Percentiles rank a stretch among this genome's conserved stretches.
Conservation (phyloP, 108 stramenopile genomes). For the Cylindrotheca closterium region DNA sequence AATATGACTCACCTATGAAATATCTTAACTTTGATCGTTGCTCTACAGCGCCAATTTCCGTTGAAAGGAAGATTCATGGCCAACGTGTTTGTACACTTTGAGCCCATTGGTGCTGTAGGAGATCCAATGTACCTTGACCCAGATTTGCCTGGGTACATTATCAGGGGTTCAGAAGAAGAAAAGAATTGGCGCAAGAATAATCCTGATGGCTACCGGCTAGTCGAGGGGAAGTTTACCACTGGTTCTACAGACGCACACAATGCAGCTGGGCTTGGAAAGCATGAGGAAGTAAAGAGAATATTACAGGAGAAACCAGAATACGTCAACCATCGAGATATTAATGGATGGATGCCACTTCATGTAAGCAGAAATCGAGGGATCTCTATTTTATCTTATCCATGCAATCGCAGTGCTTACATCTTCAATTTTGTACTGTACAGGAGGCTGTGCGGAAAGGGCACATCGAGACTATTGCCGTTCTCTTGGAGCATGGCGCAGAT, state of each 20-base stretch:
- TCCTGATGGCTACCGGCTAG: slow-evolving; percentile 24
- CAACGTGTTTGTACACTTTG: slow-evolving; percentile 83
- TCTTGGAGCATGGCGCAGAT: slow-evolving; percentile 50
- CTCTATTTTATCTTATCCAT: neutral
- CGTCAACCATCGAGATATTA: slow-evolving; percentile 42
- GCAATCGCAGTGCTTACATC: neutral
- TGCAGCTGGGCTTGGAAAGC: slow-evolving; percentile 26
- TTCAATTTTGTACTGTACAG: slow-evolving; percentile 2
- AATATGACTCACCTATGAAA: neutral
- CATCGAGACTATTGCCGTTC: slow-evolving; percentile 34
- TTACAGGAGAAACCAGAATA: slow-evolving; percentile 24
- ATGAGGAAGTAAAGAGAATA: slow-evolving; percentile 15
- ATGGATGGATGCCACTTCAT: slow-evolving; percentile 57
- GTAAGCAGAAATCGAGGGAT: slow-evolving; percentile 13
- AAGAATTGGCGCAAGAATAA: slow-evolving; percentile 9
- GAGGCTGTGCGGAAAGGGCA: slow-evolving; percentile 43
- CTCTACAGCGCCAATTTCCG: slow-evolving; percentile 71
- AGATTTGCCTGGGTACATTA: slow-evolving; percentile 50
- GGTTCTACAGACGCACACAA: slow-evolving; percentile 63
- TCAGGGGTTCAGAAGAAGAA: slow-evolving; percentile 38
- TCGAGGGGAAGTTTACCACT: neutral
- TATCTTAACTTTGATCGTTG: neutral
- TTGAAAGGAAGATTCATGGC: slow-evolving; percentile 69
- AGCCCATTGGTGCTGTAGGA: slow-evolving; percentile 36
- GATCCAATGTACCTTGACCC: slow-evolving; percentile 11